Evolutionary conservation across 257 asterid genomes (phyloP).

Genomic region (Plantago major): DNA sequence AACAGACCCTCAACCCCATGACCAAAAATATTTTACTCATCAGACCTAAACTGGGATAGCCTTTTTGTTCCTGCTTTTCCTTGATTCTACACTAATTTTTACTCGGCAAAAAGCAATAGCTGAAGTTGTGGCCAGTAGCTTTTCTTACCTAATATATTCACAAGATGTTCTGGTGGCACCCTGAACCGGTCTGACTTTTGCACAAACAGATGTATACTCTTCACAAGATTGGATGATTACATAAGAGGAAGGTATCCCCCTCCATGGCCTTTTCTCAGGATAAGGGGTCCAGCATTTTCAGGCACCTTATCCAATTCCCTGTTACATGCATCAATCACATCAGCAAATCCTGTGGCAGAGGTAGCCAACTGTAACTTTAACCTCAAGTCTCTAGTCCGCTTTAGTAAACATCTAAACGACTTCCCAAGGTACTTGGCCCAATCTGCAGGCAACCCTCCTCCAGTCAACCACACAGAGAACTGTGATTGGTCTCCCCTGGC

Average conservation of each 20-base stretch:
- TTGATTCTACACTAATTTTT: conserved; percentile 19
- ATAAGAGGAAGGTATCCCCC: conserved; percentile 96
- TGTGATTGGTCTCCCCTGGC: conserved; percentile 95
- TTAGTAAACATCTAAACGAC: conserved; percentile 86
- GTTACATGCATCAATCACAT: conserved; percentile 56
- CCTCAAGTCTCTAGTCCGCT: conserved; percentile 73
- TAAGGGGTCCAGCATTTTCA: conserved; percentile 94
- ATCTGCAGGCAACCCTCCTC: conserved; percentile 88
- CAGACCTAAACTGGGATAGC: conserved; percentile 17
- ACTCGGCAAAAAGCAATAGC: conserved; percentile 9
- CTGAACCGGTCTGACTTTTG: not conserved
- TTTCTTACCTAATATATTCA: conserved; percentile 14
- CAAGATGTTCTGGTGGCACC: conserved; percentile 7
- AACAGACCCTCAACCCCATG: not conserved
- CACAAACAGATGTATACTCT: conserved; percentile 10
- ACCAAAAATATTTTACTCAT: conserved; percentile 30
- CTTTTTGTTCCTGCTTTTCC: conserved; percentile 19
- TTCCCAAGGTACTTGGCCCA: conserved; percentile 83
- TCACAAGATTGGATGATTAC: conserved; percentile 27
- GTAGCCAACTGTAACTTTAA: conserved; percentile 65
- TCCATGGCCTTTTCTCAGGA: conserved; percentile 95
- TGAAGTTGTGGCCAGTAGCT: conserved; percentile 12
- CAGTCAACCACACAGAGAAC: conserved; percentile 91
- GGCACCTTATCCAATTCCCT: conserved; percentile 86
- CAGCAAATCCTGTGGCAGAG: conserved; percentile 73